phyloP scores from a whole-genome alignment of 352 stramenopile genomes.

The Globisporangium irregulare region DNA sequence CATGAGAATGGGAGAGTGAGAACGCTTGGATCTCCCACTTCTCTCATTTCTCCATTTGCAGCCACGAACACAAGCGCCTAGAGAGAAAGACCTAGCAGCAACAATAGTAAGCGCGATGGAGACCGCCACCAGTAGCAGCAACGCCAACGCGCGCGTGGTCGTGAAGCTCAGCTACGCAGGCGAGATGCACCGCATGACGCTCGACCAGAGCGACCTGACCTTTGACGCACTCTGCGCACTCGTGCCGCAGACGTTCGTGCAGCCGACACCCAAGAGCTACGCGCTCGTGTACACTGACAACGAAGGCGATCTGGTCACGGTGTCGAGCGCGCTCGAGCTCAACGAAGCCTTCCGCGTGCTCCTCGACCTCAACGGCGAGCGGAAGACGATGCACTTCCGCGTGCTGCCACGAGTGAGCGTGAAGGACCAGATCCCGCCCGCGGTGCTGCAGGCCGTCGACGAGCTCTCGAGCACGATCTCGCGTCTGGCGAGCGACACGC shows the following conservation, averaged over 20 bases:
- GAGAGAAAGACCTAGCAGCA: background rate
- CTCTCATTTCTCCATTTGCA: slow-evolving; percentile 4
- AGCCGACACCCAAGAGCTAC: slow-evolving; percentile 29
- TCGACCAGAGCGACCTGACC: slow-evolving; percentile 32
- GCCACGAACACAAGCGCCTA: background rate
- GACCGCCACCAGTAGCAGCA: background rate
- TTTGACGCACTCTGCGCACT: slow-evolving; percentile 44
- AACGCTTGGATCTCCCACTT: background rate
- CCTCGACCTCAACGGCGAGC: slow-evolving; percentile 27
- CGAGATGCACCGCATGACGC: slow-evolving; percentile 44
- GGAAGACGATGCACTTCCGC: slow-evolving; percentile 49
- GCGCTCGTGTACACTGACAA: slow-evolving; percentile 69
- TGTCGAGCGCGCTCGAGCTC: slow-evolving; percentile 50
- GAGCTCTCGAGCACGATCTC: slow-evolving; percentile 43
- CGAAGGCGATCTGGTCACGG: slow-evolving; percentile 63
- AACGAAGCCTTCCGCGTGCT: slow-evolving; percentile 55
- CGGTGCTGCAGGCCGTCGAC: slow-evolving; percentile 40
- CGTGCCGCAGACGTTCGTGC: slow-evolving; percentile 35
- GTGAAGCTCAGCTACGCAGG: slow-evolving; percentile 56
- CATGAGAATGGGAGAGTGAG: background rate
- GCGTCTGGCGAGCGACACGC: slow-evolving; percentile 31
- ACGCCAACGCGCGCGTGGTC: slow-evolving; percentile 23
- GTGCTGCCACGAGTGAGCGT: slow-evolving; percentile 43
- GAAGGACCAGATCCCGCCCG: slow-evolving; percentile 44
- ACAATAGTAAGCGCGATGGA: background rate